Evolutionary conservation across 1,139 yeast genomes (phyloP).

Genomic region (Sugiyamaella castrensis): DNA sequence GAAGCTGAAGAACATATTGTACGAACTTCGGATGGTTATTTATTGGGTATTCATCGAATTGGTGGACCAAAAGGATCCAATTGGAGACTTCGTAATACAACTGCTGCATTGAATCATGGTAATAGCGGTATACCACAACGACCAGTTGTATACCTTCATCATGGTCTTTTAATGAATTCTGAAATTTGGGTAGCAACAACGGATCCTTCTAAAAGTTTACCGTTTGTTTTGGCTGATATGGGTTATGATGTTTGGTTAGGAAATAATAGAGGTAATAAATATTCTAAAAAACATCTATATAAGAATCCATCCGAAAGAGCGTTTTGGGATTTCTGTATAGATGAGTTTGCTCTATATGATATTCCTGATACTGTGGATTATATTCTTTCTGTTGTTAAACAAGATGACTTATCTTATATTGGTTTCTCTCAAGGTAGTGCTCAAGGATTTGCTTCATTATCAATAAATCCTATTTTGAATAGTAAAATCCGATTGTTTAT

Average conservation of each 20-base stretch:
- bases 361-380: constrained; percentile 73
- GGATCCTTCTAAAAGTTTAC: constrained; percentile 61
- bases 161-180: constrained; percentile 86
- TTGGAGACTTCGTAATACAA: constrained; percentile 34
- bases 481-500: constrained; percentile 65
- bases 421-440: constrained; percentile 94
- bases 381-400: constrained; percentile 48
- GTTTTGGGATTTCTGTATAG: constrained; percentile 85
- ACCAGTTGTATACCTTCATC: constrained; percentile 76
- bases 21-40: constrained; percentile 53
- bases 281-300: constrained; percentile 55
- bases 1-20: constrained; percentile 70
- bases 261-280: constrained; percentile 86
- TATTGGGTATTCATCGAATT: constrained; percentile 54
- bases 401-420: constrained; percentile 54
- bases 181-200: constrained; percentile 78
- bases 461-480: constrained; percentile 68
- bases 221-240: constrained; percentile 68
- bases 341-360: constrained; percentile 80
- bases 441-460: constrained; percentile 78
- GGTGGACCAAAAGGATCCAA: constrained; percentile 42
- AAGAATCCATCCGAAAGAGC: constrained; percentile 45
- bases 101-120: constrained; percentile 22
- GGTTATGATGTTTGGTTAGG: constrained; percentile 79
- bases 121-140: constrained; percentile 25